These are phyloP conservation scores for Lupinus albus DNA, from an alignment of 306 rosid species.

Conservation along the genomic window DNA sequence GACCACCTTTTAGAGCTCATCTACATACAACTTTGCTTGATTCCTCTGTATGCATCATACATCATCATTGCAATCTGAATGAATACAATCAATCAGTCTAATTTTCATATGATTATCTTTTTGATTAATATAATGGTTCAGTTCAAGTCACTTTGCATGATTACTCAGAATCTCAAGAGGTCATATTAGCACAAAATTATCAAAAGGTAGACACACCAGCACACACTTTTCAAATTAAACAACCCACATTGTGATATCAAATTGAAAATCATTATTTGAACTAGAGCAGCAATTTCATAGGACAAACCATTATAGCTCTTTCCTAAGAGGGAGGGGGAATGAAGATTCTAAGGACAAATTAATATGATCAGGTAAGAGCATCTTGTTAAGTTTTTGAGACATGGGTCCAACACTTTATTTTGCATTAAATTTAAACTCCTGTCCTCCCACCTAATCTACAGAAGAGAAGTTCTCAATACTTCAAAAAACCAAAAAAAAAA, in stretches of 20 bases:
- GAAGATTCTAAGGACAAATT: neutral
- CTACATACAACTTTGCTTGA: conserved; percentile 67
- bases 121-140: conserved; percentile 38
- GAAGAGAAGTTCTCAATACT: conserved; percentile 39
- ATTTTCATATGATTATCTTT: conserved; percentile 48
- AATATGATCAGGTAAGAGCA: neutral
- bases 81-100: conserved; percentile 77
- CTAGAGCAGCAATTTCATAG: neutral
- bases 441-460: conserved; percentile 39
- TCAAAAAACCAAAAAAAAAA: conserved; percentile 37
- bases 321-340: neutral
- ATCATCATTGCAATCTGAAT: conserved; percentile 93
- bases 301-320: conserved; percentile 30
- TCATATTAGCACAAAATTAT: conserved; percentile 25
- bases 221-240: neutral
- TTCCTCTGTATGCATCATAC: conserved; percentile 88
- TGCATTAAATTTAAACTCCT: conserved; percentile 11
- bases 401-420: conserved; percentile 5
- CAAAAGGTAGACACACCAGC: neutral
- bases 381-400: neutral
- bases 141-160: conserved; percentile 17
- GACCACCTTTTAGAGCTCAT: conserved; percentile 71
- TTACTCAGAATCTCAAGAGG: conserved; percentile 2
- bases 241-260: neutral
- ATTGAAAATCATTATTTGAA: conserved; percentile 19